phyloP scores from a whole-genome alignment of 148 eudicot genomes.

The Polygonum maritimum region DNA sequence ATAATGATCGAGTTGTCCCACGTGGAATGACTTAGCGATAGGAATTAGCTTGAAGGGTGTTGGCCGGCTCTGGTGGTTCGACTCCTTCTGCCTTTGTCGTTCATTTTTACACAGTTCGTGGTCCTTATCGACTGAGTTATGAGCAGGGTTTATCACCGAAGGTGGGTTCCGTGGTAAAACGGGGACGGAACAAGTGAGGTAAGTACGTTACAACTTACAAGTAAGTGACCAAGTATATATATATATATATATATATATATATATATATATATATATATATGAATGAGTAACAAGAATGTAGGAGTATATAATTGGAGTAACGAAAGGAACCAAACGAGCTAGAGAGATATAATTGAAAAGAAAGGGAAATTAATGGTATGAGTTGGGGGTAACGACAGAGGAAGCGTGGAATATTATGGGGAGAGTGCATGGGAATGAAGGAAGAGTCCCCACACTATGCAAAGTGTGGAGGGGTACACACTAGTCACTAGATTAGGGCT shows the following conservation, averaged over 20 bases:
- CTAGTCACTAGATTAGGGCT: conserved; percentile 5
- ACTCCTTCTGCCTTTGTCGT: too few species aligned
- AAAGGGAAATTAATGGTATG: neutral
- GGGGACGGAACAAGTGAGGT: neutral
- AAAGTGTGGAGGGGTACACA: neutral
- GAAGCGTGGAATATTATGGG: neutral
- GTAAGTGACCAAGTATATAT: neutral
- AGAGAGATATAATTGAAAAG: neutral
- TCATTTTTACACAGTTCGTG: too few species aligned
- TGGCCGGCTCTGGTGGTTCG: too few species aligned
- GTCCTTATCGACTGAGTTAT: too few species aligned
- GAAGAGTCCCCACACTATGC: conserved; percentile 4
- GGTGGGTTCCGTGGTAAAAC: too few species aligned
- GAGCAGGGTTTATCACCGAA: too few species aligned
- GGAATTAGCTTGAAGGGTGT: too few species aligned
- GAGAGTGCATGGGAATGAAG: conserved; percentile 8
- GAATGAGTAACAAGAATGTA: neutral
- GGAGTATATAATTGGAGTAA: neutral
- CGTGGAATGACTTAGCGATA: too few species aligned
- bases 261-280: neutral
- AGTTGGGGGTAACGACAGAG: neutral
- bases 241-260: neutral
- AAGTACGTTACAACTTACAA: neutral
- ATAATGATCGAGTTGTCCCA: too few species aligned
- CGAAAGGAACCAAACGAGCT: neutral